Conservation (phyloP, 2,329 filamentous ascomycete species). For the Colletotrichum sidae region DNA sequence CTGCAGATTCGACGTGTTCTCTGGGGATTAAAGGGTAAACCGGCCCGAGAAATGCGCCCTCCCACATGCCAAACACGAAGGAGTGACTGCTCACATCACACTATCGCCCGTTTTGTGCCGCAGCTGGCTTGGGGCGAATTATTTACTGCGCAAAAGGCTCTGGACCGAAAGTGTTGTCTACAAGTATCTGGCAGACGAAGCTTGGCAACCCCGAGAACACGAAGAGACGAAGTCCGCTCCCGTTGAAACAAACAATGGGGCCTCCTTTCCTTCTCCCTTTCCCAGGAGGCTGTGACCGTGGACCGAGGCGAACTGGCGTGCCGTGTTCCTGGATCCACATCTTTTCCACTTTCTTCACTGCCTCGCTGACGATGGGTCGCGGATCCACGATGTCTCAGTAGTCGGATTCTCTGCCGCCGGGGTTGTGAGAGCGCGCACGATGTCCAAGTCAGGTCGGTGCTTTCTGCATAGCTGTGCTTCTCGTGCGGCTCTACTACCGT, state of each 20-base stretch:
- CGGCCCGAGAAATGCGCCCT: no score
- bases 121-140: no score
- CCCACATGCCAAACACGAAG: no score
- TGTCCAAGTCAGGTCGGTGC: neutral
- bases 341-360: conserved; percentile 22
- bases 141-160: no score
- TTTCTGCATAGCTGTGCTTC: neutral
- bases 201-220: conserved; percentile 29
- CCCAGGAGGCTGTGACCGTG: neutral
- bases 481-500: no score
- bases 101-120: no score
- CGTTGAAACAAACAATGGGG: conserved; percentile 35
- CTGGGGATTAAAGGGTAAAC: no score
- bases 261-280: conserved; percentile 1
- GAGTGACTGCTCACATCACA: no score
- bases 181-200: neutral
- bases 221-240: conserved; percentile 31
- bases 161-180: no score
- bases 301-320: conserved; percentile 1
- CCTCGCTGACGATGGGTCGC: conserved; percentile 21
- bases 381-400: conserved; percentile 14
- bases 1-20: no score
- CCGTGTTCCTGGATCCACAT: neutral
- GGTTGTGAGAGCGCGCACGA: neutral
- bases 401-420: conserved; percentile 15